phyloP scores from a whole-genome alignment of 1,284 basidiomycete species.

The Agaricales sp. region DNA sequence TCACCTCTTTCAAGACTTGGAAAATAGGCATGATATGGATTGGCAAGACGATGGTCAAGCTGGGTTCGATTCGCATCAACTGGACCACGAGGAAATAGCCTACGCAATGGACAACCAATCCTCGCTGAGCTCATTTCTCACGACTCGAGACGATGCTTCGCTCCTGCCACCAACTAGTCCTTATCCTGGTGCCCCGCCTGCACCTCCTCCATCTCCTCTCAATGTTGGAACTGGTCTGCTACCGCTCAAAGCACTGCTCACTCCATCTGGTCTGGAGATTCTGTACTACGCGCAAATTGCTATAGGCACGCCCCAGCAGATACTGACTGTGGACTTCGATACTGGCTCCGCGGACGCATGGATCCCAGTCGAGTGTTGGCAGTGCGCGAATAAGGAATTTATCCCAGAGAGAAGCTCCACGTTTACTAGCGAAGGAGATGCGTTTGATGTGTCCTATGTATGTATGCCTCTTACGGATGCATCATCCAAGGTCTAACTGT shows the following conservation, averaged over 20 bases:
- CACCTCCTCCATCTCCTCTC: not conserved
- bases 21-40: not conserved
- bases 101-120: not conserved
- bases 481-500: too few relatives aligned
- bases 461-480: slow-evolving; percentile 22
- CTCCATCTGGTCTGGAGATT: slow-evolving; percentile 24
- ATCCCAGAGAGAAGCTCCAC: slow-evolving; percentile 28
- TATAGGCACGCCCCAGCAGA: slow-evolving; percentile 38
- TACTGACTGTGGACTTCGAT: slow-evolving; percentile 40
- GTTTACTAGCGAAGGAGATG: slow-evolving; percentile 20
- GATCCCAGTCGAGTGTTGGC: slow-evolving; percentile 31
- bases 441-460: slow-evolving; percentile 48
- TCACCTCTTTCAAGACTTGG: not conserved
- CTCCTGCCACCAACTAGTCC: not conserved
- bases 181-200: not conserved
- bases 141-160: not conserved
- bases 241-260: not conserved
- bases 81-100: too few relatives aligned
- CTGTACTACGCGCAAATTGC: slow-evolving; percentile 39
- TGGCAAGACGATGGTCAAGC: not conserved
- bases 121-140: not conserved
- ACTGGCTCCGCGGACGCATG: slow-evolving; percentile 54
- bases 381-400: slow-evolving; percentile 30
- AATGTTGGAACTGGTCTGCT: not conserved
- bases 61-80: too few relatives aligned